phyloP scores from a whole-genome alignment of 495 filamentous ascomycete species.

The Aspergillus steynii region DNA sequence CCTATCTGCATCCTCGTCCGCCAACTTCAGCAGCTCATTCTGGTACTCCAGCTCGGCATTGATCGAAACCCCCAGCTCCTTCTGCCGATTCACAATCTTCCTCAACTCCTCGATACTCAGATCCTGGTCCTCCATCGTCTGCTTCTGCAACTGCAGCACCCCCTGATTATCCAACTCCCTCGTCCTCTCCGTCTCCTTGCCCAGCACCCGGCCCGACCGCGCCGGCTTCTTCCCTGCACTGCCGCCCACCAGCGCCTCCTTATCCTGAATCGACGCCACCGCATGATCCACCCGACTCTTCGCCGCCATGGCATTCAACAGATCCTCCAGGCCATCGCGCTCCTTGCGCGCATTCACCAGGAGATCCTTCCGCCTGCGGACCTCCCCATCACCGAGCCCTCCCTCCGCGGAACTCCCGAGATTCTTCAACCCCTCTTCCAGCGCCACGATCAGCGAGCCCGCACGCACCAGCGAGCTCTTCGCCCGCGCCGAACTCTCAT shows the following conservation, averaged over 20 bases:
- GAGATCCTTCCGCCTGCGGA: slow-evolving; percentile 77
- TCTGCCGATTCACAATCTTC: slow-evolving; percentile 75
- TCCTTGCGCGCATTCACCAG: slow-evolving; percentile 77
- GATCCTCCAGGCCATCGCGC: slow-evolving; percentile 79
- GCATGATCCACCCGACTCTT: slow-evolving; percentile 51
- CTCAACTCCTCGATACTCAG: slow-evolving; percentile 71
- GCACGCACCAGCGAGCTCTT: slow-evolving; percentile 81
- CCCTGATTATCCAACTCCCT: slow-evolving; percentile 88
- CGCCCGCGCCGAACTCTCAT: slow-evolving; percentile 78
- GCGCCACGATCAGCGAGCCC: slow-evolving; percentile 60
- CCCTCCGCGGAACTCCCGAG: slow-evolving; percentile 16
- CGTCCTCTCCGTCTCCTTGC: slow-evolving; percentile 85
- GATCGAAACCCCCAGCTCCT: slow-evolving; percentile 82
- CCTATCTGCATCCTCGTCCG: slow-evolving; percentile 74
- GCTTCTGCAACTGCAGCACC: slow-evolving; percentile 79
- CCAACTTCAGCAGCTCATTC: slow-evolving; percentile 72
- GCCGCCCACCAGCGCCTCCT: slow-evolving; percentile 49
- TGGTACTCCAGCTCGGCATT: slow-evolving; percentile 83
- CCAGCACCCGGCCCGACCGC: slow-evolving; percentile 68
- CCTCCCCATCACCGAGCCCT: slow-evolving; percentile 80
- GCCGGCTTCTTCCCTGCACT: slow-evolving; percentile 27
- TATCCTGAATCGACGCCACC: slow-evolving; percentile 56
- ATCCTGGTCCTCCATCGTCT: slow-evolving; percentile 87
- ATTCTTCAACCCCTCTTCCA: slow-evolving; percentile 71
- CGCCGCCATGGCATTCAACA: slow-evolving; percentile 70